Conservation (phyloP, 805 yeast genomes). For the Starmerella lactis-condensi region DNA sequence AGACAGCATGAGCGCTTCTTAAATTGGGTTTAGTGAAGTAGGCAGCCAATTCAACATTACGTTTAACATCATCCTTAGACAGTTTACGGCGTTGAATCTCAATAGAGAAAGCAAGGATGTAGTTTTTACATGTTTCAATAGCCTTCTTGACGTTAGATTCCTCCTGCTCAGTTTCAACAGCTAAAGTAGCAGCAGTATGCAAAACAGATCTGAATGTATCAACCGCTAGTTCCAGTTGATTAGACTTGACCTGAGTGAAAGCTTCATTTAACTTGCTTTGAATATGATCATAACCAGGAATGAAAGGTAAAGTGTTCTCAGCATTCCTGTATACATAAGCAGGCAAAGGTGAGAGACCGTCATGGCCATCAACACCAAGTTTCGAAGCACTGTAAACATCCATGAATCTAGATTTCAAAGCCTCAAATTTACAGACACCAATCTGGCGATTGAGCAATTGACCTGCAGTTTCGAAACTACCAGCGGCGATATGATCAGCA, state of each 20-base stretch:
- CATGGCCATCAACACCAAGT: slow-evolving; percentile 53
- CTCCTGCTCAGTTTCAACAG: slow-evolving; percentile 56
- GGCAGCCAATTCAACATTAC: slow-evolving; percentile 87
- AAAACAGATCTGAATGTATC: slow-evolving; percentile 59
- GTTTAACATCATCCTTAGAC: slow-evolving; percentile 44
- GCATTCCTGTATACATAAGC: slow-evolving; percentile 54
- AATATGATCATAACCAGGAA: slow-evolving; percentile 56
- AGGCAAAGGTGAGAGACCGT: slow-evolving; percentile 52
- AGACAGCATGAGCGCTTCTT: slow-evolving; percentile 63
- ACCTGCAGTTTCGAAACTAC: slow-evolving; percentile 90
- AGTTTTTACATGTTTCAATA: slow-evolving; percentile 62
- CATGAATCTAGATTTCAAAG: slow-evolving; percentile 62
- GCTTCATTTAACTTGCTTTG: slow-evolving; percentile 50
- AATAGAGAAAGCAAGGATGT: slow-evolving; percentile 78
- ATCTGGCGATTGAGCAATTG: slow-evolving; percentile 76
- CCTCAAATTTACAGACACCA: slow-evolving; percentile 74
- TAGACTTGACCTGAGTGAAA: slow-evolving; percentile 63
- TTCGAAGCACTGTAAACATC: slow-evolving; percentile 71
- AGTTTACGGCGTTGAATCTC: slow-evolving; percentile 76
- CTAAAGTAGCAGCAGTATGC: slow-evolving; percentile 51
- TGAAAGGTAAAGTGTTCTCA: slow-evolving; percentile 33
- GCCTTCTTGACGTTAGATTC: slow-evolving; percentile 58
- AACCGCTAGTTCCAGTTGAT: slow-evolving; percentile 68
- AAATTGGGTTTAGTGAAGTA: slow-evolving; percentile 77
- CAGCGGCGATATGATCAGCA: slow-evolving; percentile 87